Base-by-base conservation (phyloP, 495 filamentous ascomycete species). In the Penicillium fimorum region DNA sequence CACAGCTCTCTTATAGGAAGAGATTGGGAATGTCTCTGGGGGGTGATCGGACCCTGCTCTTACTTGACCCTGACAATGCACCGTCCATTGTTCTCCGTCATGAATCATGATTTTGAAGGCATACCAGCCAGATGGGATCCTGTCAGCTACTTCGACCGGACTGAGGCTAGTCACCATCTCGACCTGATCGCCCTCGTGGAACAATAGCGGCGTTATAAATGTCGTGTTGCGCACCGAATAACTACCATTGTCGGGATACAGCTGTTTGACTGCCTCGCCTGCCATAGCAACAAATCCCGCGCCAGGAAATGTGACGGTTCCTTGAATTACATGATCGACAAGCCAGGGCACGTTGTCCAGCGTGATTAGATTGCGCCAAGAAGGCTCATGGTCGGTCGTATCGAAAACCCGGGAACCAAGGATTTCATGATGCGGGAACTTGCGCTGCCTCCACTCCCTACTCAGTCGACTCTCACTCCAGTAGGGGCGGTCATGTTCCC, bases 401-500 rank as follows among this genome's bases (percentile, higher is more conserved):
- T 74, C 79, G 3, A 70, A 56, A 0, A 72, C 61, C 3, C 75
- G 62, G 1, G 60, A 61, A 0, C 82, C 82, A 0, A 85, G 65
- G 1, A 83, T 51, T 29, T 76, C 72, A 55, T 81, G 81, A 17
- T 75, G 69, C 18, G 66, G 65, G 55, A 67, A 72, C 6, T 72
- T 65, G 47, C 78, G 79, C 17, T 73, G 61, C 5, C 81, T 70
- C 67, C 80, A 80, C 22, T 79, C 72, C 33, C 63, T 53, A 1
- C 62, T 66, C n/a, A 79, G 55, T 8, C 79, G 72, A 33, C 62
- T 74, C 56, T 85, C 82, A 35, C 63, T 59, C 80, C 80, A 84
- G 50, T 73, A 72, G 15, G 47, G 41, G 5, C 54, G 47, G 9
- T 70, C 65, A 29, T 76, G 72, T 9, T 80, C 59, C 81, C 82